phyloP scores from a whole-genome alignment of 1,284 basidiomycete genomes.

The Papiliotrema flavescens region DNA sequence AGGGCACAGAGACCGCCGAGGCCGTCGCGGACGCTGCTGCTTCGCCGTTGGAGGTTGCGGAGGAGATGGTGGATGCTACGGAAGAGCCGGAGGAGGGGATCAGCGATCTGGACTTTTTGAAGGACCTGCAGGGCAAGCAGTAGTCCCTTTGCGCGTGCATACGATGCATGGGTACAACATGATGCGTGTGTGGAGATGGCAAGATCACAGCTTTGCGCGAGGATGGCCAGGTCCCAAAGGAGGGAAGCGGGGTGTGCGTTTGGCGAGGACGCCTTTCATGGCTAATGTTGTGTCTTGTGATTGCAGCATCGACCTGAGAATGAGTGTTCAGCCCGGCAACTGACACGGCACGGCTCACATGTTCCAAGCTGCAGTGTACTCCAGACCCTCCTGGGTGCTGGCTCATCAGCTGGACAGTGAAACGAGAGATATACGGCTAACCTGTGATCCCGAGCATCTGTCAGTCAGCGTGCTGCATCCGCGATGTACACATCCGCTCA shows the following conservation, averaged over 20 bases:
- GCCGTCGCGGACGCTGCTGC: too few species aligned
- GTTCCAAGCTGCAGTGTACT: constrained; percentile 78
- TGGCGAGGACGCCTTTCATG: constrained; percentile 49
- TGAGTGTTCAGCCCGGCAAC: too few species aligned
- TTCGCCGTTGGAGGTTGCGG: constrained; percentile 3
- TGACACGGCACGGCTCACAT: constrained; percentile 12
- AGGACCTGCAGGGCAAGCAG: not conserved
- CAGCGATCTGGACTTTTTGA: constrained; percentile 30
- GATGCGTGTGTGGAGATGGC: too few species aligned
- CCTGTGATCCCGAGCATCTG: constrained; percentile 72
- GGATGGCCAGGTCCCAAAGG: constrained; percentile 8
- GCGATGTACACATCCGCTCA: constrained; percentile 4
- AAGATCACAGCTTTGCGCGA: constrained; percentile 1
- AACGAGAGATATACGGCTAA: constrained; percentile 41
- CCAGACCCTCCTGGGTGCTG: constrained; percentile 72
- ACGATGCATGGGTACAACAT: too few species aligned
- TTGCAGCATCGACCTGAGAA: constrained; percentile 48
- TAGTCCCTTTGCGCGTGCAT: not conserved
- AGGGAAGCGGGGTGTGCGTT: constrained; percentile 41
- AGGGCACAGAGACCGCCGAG: too few species aligned
- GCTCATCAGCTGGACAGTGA: constrained; percentile 6
- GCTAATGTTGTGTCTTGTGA: constrained; percentile 47
- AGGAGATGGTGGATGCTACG: not conserved
- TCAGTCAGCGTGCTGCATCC: constrained; percentile 3
- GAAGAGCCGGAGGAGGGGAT: constrained; percentile 11